phyloP scores from a whole-genome alignment of 2,329 filamentous ascomycete species.

The Curvularia hawaiiensis region DNA sequence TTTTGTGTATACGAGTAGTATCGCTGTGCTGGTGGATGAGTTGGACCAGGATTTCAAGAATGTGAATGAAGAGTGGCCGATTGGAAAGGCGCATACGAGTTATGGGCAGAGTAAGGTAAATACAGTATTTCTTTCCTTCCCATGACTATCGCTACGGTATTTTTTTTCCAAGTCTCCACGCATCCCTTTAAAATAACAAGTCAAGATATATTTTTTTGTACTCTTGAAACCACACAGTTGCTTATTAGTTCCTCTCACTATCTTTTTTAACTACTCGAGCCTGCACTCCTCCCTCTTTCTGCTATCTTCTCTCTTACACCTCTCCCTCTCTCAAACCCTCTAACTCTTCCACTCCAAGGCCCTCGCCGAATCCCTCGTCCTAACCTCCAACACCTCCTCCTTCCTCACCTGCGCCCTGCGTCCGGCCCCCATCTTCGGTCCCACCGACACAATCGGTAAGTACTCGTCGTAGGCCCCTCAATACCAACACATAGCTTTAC shows the following conservation, averaged over 20 bases:
- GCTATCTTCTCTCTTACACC: not conserved
- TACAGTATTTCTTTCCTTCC: not conserved
- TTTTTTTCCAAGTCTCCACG: no score
- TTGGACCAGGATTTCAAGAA: slow-evolving; percentile 74
- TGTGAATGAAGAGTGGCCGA: slow-evolving; percentile 81
- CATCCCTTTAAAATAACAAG: no score
- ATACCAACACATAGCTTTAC: no score
- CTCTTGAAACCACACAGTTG: no score
- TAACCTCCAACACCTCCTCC: slow-evolving; percentile 70
- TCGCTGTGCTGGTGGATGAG: slow-evolving; percentile 86
- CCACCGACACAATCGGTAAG: slow-evolving; percentile 73
- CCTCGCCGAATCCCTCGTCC: slow-evolving; percentile 79
- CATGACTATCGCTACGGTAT: not conserved
- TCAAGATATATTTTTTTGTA: no score
- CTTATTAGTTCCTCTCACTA: no score
- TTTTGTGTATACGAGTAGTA: slow-evolving; percentile 89
- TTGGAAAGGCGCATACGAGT: slow-evolving; percentile 72
- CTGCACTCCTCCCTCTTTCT: no score
- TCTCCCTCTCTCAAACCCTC: not conserved
- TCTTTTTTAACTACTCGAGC: not conserved
- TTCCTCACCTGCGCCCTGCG: slow-evolving; percentile 83
- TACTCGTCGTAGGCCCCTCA: no score
- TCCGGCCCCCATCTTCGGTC: slow-evolving; percentile 88
- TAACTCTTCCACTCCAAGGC: slow-evolving; percentile 54
- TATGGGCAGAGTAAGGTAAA: slow-evolving; percentile 89